These are phyloP conservation scores for Lipomyces orientalis DNA, from an alignment of 805 yeast species.

Conservation along the genomic window DNA sequence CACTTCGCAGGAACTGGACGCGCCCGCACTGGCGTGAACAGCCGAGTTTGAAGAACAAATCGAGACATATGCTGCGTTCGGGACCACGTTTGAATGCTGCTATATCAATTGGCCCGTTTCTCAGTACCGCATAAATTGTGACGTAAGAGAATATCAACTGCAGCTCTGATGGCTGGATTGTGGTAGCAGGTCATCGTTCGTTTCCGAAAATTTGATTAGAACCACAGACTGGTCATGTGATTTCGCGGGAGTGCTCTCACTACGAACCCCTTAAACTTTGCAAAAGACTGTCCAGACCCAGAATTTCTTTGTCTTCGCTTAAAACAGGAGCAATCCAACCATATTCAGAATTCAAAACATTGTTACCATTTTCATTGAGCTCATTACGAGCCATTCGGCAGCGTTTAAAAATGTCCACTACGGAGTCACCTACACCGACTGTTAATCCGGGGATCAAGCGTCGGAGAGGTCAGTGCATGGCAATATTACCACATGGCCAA, in stretches of 20 bases:
- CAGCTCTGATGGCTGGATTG: neutral
- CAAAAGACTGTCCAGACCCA: too few relatives aligned
- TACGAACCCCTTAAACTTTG: neutral
- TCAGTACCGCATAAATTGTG: neutral
- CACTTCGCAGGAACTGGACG: neutral
- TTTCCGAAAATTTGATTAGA: neutral
- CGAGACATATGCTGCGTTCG: constrained; percentile 5
- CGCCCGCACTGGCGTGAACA: neutral
- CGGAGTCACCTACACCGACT: constrained; percentile 1
- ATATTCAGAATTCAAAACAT: too few relatives aligned
- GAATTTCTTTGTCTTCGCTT: too few relatives aligned
- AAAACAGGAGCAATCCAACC: too few relatives aligned
- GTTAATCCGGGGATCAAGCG: constrained; percentile 14
- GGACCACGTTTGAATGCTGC: neutral
- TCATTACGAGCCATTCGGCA: neutral
- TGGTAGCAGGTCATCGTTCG: neutral
- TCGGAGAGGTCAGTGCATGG: constrained; percentile 12
- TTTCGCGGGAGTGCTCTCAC: too few relatives aligned
- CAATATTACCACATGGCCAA: neutral
- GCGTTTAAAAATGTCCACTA: constrained; percentile 1
- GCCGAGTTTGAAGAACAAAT: neutral
- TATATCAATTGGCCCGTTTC: neutral
- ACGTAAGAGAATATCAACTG: neutral
- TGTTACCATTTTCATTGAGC: neutral
- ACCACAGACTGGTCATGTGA: too few relatives aligned